phyloP scores from a whole-genome alignment of 2,329 filamentous ascomycete genomes.

The Pseudocercospora fijiensis region DNA sequence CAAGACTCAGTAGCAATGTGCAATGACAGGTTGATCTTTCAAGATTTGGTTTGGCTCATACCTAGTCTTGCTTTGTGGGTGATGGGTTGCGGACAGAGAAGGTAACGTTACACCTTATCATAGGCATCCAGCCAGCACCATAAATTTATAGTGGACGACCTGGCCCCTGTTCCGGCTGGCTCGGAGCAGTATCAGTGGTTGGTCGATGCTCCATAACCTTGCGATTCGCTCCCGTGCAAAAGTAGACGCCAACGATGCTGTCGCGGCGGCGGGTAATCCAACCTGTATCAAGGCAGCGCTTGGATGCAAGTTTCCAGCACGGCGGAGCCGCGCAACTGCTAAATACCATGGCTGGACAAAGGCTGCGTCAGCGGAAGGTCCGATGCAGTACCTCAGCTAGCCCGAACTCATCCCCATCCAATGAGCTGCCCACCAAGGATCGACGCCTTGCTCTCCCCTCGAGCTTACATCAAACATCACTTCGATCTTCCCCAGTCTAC shows the following conservation, averaged over 20 bases:
- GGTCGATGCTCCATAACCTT: neutral
- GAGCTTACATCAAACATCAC: conserved; percentile 1
- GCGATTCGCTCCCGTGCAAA: neutral
- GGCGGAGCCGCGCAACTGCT: neutral
- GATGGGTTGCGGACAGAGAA: too few species aligned
- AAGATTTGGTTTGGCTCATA: too few species aligned
- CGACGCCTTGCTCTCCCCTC: neutral
- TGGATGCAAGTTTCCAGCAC: neutral
- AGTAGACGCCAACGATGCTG: neutral
- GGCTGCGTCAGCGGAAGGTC: neutral
- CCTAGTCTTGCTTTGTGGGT: too few species aligned
- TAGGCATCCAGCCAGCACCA: neutral
- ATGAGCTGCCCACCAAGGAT: neutral
- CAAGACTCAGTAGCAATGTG: neutral
- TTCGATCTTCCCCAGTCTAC: neutral
- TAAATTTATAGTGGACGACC: neutral
- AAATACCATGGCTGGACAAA: neutral
- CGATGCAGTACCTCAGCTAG: neutral
- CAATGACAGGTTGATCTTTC: too few species aligned
- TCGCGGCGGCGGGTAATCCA: neutral
- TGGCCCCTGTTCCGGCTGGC: neutral
- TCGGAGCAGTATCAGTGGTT: neutral
- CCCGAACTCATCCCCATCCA: neutral
- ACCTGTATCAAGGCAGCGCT: neutral
- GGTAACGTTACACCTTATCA: neutral